A percentile compares a stretch with the other conserved stretches of the same genome.
These are phyloP conservation scores for Excoecaria agallocha DNA, from an alignment of 345 rosid genomes.

Conservation along the genomic window DNA sequence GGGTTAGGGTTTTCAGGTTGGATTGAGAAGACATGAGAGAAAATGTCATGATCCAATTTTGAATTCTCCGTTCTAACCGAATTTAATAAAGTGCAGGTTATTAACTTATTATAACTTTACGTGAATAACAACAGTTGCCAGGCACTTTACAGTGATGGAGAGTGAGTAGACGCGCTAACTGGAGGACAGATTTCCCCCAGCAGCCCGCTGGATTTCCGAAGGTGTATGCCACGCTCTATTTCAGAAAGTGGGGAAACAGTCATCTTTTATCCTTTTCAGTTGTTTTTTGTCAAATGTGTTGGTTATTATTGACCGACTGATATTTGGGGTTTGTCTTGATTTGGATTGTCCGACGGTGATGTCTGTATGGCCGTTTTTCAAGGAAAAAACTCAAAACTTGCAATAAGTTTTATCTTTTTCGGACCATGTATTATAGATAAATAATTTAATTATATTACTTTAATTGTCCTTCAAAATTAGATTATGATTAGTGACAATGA, in stretches of 20 bases:
- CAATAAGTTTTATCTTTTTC: too few species aligned
- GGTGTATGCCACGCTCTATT: background rate
- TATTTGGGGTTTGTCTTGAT: background rate
- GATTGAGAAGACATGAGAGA: background rate
- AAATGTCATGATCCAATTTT: background rate
- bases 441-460: too few species aligned
- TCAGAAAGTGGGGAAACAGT: background rate
- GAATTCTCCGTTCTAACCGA: background rate
- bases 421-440: too few species aligned
- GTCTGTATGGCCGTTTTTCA: too few species aligned
- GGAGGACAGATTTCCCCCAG: too few species aligned
- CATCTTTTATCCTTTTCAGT: background rate
- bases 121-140: background rate
- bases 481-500: too few species aligned
- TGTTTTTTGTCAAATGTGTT: background rate
- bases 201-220: background rate
- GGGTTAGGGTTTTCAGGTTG: constrained; percentile 14
- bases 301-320: constrained; percentile 9
- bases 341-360: too few species aligned
- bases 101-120: background rate
- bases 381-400: too few species aligned
- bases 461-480: too few species aligned
- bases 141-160: background rate
- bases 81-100: background rate
- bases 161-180: background rate